Percentiles rank a stretch among this genome's conserved stretches.
Evolutionary conservation across 2,329 filamentous ascomycete species (phyloP).

Genomic region (Scopulariopsis brevicaulis): DNA sequence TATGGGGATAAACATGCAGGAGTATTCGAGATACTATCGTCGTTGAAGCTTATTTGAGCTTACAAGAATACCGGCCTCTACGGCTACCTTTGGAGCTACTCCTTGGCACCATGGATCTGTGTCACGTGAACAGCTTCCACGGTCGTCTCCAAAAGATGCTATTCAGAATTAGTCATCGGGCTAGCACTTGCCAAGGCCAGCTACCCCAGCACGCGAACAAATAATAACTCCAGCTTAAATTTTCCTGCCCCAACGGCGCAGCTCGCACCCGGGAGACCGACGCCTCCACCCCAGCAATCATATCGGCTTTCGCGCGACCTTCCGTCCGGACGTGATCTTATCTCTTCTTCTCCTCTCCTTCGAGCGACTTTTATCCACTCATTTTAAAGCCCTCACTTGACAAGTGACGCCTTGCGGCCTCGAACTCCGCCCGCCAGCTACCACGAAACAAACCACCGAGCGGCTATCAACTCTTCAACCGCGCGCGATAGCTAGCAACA

Average conservation of each 20-base stretch:
- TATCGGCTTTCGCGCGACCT: background rate
- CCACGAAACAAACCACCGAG: background rate
- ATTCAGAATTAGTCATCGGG: background rate
- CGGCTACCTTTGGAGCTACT: no score
- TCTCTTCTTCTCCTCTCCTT: background rate
- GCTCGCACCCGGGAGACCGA: background rate
- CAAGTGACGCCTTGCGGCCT: background rate
- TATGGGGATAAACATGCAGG: no score
- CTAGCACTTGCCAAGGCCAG: background rate
- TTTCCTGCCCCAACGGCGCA: conserved; percentile 2
- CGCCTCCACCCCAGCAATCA: background rate
- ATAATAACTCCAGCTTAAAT: conserved; percentile 4
- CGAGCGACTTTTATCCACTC: conserved; percentile 3
- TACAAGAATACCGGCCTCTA: no score
- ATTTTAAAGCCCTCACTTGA: background rate
- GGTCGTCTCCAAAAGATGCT: background rate
- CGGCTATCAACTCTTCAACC: background rate
- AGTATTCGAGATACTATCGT: no score
- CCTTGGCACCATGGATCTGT: background rate
- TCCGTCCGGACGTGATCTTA: background rate
- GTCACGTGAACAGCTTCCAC: background rate
- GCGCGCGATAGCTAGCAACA: background rate
- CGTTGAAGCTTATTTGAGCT: no score
- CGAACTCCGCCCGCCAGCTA: background rate
- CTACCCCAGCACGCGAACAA: background rate